Evolutionary conservation across 352 stramenopile species (phyloP).

Genomic region (Phytophthora citrophthora): DNA sequence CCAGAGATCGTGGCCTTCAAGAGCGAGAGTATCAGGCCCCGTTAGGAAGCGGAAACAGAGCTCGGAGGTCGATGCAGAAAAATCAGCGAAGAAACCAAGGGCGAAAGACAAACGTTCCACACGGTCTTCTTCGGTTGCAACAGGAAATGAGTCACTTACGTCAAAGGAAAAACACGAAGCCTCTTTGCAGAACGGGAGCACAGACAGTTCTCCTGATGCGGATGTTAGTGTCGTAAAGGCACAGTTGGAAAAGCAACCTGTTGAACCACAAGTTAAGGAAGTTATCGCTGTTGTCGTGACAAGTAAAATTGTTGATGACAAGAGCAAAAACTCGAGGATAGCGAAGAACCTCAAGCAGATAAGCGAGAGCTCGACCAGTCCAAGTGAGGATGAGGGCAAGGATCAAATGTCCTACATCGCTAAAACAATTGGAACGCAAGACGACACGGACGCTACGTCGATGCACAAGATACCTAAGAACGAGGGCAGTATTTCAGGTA

Average conservation of each 20-base stretch:
- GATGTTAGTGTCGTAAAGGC: background rate
- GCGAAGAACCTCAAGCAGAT: conserved; percentile 1
- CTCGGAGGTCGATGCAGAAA: conserved; percentile 25
- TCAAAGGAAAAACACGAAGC: background rate
- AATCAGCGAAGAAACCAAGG: conserved; percentile 38
- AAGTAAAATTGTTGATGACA: conserved; percentile 8
- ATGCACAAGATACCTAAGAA: background rate
- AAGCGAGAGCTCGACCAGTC: conserved; percentile 13
- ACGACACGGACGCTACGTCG: background rate
- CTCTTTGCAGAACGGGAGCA: background rate
- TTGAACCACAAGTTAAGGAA: conserved; percentile 12
- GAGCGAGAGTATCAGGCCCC: conserved; percentile 12
- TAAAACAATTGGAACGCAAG: background rate
- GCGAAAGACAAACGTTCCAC: conserved; percentile 26
- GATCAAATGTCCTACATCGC: too few species aligned
- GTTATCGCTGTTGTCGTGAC: conserved; percentile 9
- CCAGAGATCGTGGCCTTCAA: conserved; percentile 16
- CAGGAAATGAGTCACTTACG: background rate
- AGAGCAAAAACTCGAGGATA: conserved; percentile 7
- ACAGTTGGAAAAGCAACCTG: background rate
- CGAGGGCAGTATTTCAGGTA: background rate
- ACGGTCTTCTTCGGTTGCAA: conserved; percentile 11
- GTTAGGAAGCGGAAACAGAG: conserved; percentile 54
- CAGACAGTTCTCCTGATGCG: background rate
- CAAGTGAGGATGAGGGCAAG: background rate